phyloP scores from a whole-genome alignment of 805 yeast genomes.

The Kuraishia cidri region DNA sequence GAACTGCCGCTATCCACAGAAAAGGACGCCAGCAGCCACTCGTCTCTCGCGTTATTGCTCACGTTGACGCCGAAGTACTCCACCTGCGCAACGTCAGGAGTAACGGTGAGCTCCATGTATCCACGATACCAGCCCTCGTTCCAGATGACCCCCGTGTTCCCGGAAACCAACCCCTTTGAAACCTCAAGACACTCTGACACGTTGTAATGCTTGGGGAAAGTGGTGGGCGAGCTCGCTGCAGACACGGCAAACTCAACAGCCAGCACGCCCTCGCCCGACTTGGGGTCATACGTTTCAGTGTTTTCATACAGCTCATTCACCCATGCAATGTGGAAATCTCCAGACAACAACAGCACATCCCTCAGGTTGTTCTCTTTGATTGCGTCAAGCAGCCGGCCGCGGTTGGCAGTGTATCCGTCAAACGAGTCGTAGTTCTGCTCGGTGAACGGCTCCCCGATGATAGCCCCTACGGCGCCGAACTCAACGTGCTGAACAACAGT shows the following conservation, averaged over 20 bases:
- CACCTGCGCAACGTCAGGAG: slow-evolving; percentile 2
- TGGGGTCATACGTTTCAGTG: slow-evolving; percentile 7
- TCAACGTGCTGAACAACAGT: slow-evolving; percentile 9
- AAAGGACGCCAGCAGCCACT: slow-evolving; percentile 7
- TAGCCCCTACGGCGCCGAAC: slow-evolving; percentile 9
- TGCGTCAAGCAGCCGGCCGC: slow-evolving; percentile 10
- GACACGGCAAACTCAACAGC: slow-evolving; percentile 14
- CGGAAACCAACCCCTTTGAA: slow-evolving; percentile 5
- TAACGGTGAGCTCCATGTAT: slow-evolving; percentile 6
- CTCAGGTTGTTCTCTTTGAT: slow-evolving; percentile 7
- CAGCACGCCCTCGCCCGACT: slow-evolving; percentile 13
- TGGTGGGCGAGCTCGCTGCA: slow-evolving; percentile 15
- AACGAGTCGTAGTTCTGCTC: slow-evolving; percentile 13
- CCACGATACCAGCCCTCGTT: slow-evolving; percentile 10
- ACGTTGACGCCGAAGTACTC: slow-evolving; percentile 7
- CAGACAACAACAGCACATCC: slow-evolving; percentile 11
- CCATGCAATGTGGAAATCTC: slow-evolving; percentile 17
- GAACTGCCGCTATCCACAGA: slow-evolving; percentile 1
- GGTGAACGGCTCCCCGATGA: slow-evolving; percentile 10
- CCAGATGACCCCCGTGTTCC: slow-evolving; percentile 8
- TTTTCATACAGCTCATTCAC: slow-evolving; percentile 10
- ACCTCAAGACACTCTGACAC: slow-evolving; percentile 6
- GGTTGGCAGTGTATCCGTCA: slow-evolving; percentile 16
- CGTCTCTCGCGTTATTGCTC: slow-evolving; percentile 4
- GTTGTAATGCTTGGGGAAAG: slow-evolving; percentile 7